phyloP scores from a whole-genome alignment of 169 alveolate genomes.

The Babesia bovis region DNA sequence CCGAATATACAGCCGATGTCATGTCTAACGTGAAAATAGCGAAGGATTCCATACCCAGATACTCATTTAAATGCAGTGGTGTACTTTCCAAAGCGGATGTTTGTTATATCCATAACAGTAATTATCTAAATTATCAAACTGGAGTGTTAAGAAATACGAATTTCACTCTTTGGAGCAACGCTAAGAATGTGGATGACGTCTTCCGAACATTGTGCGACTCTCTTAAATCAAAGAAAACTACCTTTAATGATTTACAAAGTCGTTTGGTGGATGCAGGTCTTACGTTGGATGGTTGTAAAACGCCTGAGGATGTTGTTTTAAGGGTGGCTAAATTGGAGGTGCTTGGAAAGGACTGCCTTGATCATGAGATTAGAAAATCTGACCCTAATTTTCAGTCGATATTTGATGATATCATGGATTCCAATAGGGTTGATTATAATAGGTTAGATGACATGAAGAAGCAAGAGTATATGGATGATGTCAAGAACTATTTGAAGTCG shows the following conservation, averaged over 20 bases:
- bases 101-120: background rate
- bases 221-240: constrained; percentile 38
- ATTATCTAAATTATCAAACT: background rate
- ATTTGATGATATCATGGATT: background rate
- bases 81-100: background rate
- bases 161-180: background rate
- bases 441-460: constrained; percentile 10
- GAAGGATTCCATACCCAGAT: background rate
- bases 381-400: constrained; percentile 27
- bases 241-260: constrained; percentile 44
- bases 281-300: constrained; percentile 55
- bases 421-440: background rate
- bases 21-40: background rate
- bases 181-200: constrained; percentile 27
- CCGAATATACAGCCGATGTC: too few relatives aligned
- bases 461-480: constrained; percentile 7
- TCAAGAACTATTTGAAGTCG: background rate
- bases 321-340: constrained; percentile 59
- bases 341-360: constrained; percentile 38
- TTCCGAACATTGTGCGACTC: constrained; percentile 20
- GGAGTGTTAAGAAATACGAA: background rate
- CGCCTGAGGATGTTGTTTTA: constrained; percentile 57
- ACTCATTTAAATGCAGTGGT: background rate
- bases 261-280: constrained; percentile 44
- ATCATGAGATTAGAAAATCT: constrained; percentile 19